Percentiles rank a stretch among this genome's conserved stretches.
Conservation (phyloP, 805 yeast species). For the Clavispora carvajalis region DNA sequence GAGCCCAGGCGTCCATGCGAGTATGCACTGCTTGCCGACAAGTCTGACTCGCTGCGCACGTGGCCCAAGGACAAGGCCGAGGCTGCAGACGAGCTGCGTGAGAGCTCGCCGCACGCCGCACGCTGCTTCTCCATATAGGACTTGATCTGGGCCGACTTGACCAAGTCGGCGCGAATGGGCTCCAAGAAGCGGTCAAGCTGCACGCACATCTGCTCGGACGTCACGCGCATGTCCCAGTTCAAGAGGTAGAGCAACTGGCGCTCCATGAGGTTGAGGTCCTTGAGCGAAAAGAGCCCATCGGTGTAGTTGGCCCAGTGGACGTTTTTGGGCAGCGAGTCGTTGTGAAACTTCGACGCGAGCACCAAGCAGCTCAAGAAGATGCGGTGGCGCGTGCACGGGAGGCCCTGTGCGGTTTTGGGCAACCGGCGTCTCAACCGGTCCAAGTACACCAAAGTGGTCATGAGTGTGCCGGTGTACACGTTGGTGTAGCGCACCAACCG, state of each 20-base stretch:
- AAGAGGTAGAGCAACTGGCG: constrained; percentile 63
- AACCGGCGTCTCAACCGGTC: constrained; percentile 54
- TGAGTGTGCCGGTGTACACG: constrained; percentile 74
- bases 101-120: constrained; percentile 13
- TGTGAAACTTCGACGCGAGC: constrained; percentile 67
- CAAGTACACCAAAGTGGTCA: constrained; percentile 67
- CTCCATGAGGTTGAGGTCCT: constrained; percentile 77
- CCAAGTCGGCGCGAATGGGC: constrained; percentile 43
- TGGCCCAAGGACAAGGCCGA: constrained; percentile 13
- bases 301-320: constrained; percentile 77
- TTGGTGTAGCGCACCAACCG: constrained; percentile 68
- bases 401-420: constrained; percentile 69
- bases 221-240: constrained; percentile 62
- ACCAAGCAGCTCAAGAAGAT: constrained; percentile 71
- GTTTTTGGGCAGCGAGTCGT: constrained; percentile 75
- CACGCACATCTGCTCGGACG: constrained; percentile 38
- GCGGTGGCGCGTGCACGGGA: constrained; percentile 76
- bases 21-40: background rate
- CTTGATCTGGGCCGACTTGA: constrained; percentile 30
- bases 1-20: constrained; percentile 21
- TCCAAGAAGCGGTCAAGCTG: constrained; percentile 43
- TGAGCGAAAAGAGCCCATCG: constrained; percentile 61
- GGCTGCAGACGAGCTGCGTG: constrained; percentile 13
- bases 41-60: constrained; percentile 4
- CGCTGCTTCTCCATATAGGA: constrained; percentile 24